Conservation (phyloP, 2,329 filamentous ascomycete genomes). For the Pyrenochaeta sp. region DNA sequence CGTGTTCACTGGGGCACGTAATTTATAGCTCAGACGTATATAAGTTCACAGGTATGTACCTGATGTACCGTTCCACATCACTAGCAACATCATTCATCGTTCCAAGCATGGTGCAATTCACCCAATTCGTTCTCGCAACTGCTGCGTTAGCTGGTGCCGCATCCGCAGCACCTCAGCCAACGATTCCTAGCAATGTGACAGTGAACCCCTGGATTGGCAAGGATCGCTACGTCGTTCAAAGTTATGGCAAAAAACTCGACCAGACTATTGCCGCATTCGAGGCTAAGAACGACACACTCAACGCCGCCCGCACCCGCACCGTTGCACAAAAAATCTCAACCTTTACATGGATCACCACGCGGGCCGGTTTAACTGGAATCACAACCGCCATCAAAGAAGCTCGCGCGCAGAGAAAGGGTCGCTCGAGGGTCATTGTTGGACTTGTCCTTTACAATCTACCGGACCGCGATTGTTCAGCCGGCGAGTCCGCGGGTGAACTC, state of each 20-base stretch:
- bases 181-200: constrained; percentile 12
- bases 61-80: constrained; percentile 4
- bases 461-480: constrained; percentile 85
- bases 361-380: constrained; percentile 28
- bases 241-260: constrained; percentile 36
- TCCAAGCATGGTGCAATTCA: constrained; percentile 33
- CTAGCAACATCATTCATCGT: constrained; percentile 1
- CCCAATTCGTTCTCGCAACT: constrained; percentile 30
- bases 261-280: constrained; percentile 34
- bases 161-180: constrained; percentile 22
- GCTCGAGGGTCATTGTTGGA: constrained; percentile 33
- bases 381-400: constrained; percentile 30
- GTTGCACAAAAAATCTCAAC: constrained; percentile 37
- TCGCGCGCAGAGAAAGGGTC: constrained; percentile 25
- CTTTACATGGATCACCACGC: constrained; percentile 37
- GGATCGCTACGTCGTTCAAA: constrained; percentile 31
- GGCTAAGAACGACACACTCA: constrained; percentile 33
- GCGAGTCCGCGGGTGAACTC: constrained; percentile 82
- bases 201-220: constrained; percentile 33
- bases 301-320: constrained; percentile 36
- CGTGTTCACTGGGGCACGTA: not conserved
- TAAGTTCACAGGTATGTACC: constrained; percentile 15
- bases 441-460: constrained; percentile 89
- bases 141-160: constrained; percentile 25
- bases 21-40: constrained; percentile 1